These are phyloP conservation scores for Microsporum ferrugineum DNA, from an alignment of 2,329 filamentous ascomycete genomes.

Conservation along the genomic window DNA sequence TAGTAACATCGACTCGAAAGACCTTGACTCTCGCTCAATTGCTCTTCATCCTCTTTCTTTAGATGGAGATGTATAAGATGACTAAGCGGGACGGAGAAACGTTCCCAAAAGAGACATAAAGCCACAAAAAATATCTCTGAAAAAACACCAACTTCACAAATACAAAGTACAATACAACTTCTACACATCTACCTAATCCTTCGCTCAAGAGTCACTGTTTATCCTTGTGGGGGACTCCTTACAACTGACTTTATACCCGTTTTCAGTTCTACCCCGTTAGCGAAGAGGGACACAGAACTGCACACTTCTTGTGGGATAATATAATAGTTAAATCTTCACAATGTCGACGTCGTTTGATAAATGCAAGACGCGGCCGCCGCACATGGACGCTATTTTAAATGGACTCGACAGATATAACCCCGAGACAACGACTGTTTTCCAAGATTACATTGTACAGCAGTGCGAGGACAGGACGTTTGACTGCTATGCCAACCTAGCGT, in stretches of 20 bases:
- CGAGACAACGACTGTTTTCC: conserved; percentile 84
- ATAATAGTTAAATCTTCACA: background rate
- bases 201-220: too few relatives aligned
- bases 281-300: background rate
- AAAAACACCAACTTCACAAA: background rate
- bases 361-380: conserved; percentile 79
- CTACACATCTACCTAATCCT: too few relatives aligned
- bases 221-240: too few relatives aligned
- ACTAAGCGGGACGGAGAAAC: background rate
- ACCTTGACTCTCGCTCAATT: background rate
- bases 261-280: background rate
- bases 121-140: background rate
- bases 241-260: background rate
- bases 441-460: conserved; percentile 88
- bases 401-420: conserved; percentile 98
- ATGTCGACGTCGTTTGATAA: conserved; percentile 56
- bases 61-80: background rate
- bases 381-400: conserved; percentile 88
- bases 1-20: background rate
- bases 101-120: background rate
- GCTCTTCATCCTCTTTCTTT: background rate
- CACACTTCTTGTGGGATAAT: background rate
- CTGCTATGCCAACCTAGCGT: conserved; percentile 89
- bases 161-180: too few relatives aligned
- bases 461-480: conserved; percentile 93